Evolutionary conservation across 2,329 filamentous ascomycete species (phyloP).

Genomic region (Xylaria sp.): DNA sequence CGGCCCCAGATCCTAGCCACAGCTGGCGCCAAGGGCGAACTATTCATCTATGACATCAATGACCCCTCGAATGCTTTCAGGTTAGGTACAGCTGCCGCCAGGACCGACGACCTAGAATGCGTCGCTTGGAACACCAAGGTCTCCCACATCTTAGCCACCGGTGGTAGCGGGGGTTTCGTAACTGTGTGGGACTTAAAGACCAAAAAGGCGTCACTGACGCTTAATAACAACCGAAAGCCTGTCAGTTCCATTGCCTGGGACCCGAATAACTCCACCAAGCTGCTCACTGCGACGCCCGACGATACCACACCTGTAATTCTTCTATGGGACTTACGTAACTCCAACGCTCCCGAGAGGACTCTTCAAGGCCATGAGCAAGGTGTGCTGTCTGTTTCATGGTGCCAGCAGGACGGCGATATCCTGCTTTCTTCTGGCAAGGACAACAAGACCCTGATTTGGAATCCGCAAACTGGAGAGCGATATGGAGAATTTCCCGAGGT

Average conservation of each 20-base stretch:
- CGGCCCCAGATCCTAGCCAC: conserved; percentile 92
- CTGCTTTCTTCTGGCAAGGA: conserved; percentile 96
- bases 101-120: conserved; percentile 94
- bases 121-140: conserved; percentile 99
- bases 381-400: conserved; percentile 95
- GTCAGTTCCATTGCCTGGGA: conserved; percentile 98
- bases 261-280: conserved; percentile 91
- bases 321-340: conserved; percentile 95
- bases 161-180: conserved; percentile 91
- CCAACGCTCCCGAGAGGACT: conserved; percentile 89
- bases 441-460: conserved; percentile 95
- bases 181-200: conserved; percentile 99
- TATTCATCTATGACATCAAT: conserved; percentile 95
- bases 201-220: conserved; percentile 94
- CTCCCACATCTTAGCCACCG: conserved; percentile 93
- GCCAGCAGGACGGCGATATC: conserved; percentile 86
- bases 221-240: conserved; percentile 94
- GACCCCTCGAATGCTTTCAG: conserved; percentile 89
- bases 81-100: conserved; percentile 85
- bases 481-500: conserved; percentile 96
- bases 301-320: conserved; percentile 89
- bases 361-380: conserved; percentile 94
- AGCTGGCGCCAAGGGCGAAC: conserved; percentile 92
- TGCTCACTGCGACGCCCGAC: conserved; percentile 90
- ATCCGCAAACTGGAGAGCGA: conserved; percentile 87